These are phyloP conservation scores for Paecilomyces fulvus DNA, from an alignment of 2,329 filamentous ascomycete species.

Conservation along the genomic window DNA sequence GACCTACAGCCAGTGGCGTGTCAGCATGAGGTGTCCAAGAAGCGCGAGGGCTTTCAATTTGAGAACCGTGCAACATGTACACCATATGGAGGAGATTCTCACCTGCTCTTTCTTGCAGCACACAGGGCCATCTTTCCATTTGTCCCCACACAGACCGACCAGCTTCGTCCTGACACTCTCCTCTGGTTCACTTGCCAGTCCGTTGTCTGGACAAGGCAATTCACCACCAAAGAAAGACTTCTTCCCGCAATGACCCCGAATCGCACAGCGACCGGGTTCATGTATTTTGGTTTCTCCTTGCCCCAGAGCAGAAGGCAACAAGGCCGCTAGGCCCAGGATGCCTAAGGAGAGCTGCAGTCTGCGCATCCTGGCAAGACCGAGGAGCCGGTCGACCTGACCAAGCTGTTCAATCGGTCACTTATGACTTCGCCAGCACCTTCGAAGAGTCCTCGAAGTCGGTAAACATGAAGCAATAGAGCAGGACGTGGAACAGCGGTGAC, in stretches of 20 bases:
- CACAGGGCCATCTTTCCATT: slow-evolving; percentile 76
- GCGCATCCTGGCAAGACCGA: slow-evolving; percentile 19
- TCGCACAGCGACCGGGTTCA: slow-evolving; percentile 79
- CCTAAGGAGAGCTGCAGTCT: slow-evolving; percentile 18
- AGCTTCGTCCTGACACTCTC: slow-evolving; percentile 65
- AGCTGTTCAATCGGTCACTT: background rate
- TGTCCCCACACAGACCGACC: slow-evolving; percentile 73
- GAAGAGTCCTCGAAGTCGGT: background rate
- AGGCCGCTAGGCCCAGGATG: slow-evolving; percentile 19
- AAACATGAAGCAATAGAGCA: background rate
- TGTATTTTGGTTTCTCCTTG: slow-evolving; percentile 49
- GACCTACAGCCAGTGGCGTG: slow-evolving; percentile 45
- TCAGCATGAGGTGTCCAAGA: slow-evolving; percentile 6
- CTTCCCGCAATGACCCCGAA: slow-evolving; percentile 85
- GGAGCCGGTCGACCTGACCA: background rate
- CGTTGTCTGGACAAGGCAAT: slow-evolving; percentile 89
- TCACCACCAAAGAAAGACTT: slow-evolving; percentile 83
- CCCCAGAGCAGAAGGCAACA: slow-evolving; percentile 17
- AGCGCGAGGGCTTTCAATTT: background rate
- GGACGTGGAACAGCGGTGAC: background rate
- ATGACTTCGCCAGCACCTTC: background rate
- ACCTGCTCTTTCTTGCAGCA: slow-evolving; percentile 78
- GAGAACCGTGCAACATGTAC: background rate
- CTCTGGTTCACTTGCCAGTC: slow-evolving; percentile 64
- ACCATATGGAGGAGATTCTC: slow-evolving; percentile 3